Percentiles rank a stretch among this genome's conserved stretches.
These are phyloP conservation scores for Lentinula guzmanii DNA, from an alignment of 768 basidiomycete species.

Conservation along the genomic window DNA sequence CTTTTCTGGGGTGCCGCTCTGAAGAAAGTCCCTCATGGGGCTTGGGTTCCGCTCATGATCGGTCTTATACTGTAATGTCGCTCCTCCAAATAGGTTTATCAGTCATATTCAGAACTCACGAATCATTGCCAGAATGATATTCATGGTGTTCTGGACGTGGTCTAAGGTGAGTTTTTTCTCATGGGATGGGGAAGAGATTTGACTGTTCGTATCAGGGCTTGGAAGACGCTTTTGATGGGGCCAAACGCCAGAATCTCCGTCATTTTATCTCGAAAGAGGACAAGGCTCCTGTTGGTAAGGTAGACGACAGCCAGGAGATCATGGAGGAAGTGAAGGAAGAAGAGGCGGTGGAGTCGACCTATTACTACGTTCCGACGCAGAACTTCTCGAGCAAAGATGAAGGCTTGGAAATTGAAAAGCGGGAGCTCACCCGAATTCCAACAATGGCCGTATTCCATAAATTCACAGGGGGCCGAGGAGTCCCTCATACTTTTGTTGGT, in stretches of 20 bases:
- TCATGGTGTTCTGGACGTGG: conserved; percentile 67
- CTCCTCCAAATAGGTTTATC: conserved; percentile 8
- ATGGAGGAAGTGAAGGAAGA: conserved; percentile 12
- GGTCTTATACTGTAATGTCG: conserved; percentile 37
- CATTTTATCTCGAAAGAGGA: conserved; percentile 44
- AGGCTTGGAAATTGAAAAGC: conserved; percentile 9
- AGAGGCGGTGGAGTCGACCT: conserved; percentile 18
- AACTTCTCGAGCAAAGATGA: conserved; percentile 8
- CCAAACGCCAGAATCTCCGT: conserved; percentile 46
- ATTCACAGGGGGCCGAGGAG: conserved; percentile 43
- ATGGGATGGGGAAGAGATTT: not conserved
- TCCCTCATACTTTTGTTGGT: conserved; percentile 61
- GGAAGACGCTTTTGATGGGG: conserved; percentile 57
- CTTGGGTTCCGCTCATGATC: conserved; percentile 62
- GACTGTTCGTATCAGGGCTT: conserved; percentile 28
- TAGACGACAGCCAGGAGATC: conserved; percentile 11
- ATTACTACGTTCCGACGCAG: conserved; percentile 15
- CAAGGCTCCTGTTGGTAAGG: conserved; percentile 6
- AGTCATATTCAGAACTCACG: not conserved
- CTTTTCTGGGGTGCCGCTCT: conserved; percentile 63
- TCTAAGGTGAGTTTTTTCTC: conserved; percentile 32
- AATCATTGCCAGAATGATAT: conserved; percentile 21
- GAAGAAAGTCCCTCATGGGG: conserved; percentile 57
- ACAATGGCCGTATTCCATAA: conserved; percentile 58
- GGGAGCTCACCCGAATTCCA: conserved; percentile 34